A percentile compares a stretch with the other conserved stretches of the same genome.
Evolutionary conservation across 345 rosid genomes (phyloP).

Genomic region (Orychophragmus violaceus): DNA sequence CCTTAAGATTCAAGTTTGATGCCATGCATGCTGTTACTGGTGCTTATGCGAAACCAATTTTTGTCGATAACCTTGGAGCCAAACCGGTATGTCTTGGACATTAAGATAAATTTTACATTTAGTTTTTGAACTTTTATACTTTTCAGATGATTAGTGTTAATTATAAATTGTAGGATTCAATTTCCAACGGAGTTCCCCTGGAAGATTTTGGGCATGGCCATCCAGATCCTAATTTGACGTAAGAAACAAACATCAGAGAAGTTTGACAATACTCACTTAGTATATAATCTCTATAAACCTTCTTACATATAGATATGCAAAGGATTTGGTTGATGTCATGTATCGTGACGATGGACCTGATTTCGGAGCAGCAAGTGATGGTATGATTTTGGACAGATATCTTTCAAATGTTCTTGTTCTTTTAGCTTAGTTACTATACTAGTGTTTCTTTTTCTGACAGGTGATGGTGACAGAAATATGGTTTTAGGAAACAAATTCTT

Average conservation of each 20-base stretch:
- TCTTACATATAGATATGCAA: slow-evolving; percentile 61
- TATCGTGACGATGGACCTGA: slow-evolving; percentile 78
- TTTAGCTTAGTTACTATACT: neutral
- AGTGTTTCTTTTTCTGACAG: slow-evolving; percentile 35
- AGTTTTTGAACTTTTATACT: neutral
- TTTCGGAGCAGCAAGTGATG: slow-evolving; percentile 97
- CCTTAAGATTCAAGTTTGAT: slow-evolving; percentile 69
- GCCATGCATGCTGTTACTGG: slow-evolving; percentile 99
- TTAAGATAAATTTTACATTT: slow-evolving; percentile 1
- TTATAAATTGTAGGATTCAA: slow-evolving; percentile 57
- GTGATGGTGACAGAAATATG: slow-evolving; percentile 98
- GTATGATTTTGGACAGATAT: slow-evolving; percentile 35
- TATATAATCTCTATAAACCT: slow-evolving; percentile 19
- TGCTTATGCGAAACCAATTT: slow-evolving; percentile 90
- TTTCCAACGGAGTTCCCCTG: slow-evolving; percentile 73
- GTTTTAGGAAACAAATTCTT: slow-evolving; percentile 77
- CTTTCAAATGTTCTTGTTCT: neutral
- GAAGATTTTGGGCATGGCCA: slow-evolving; percentile 98
- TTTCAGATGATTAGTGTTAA: slow-evolving; percentile 18
- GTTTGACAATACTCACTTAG: neutral
- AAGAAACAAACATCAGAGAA: slow-evolving; percentile 31
- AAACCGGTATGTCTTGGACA: slow-evolving; percentile 39
- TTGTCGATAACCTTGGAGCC: slow-evolving; percentile 82
- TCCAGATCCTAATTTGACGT: slow-evolving; percentile 97
- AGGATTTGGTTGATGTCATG: slow-evolving; percentile 80